Base-by-base conservation (phyloP, 495 filamentous ascomycete genomes). In the Bryoglossum gracile region DNA sequence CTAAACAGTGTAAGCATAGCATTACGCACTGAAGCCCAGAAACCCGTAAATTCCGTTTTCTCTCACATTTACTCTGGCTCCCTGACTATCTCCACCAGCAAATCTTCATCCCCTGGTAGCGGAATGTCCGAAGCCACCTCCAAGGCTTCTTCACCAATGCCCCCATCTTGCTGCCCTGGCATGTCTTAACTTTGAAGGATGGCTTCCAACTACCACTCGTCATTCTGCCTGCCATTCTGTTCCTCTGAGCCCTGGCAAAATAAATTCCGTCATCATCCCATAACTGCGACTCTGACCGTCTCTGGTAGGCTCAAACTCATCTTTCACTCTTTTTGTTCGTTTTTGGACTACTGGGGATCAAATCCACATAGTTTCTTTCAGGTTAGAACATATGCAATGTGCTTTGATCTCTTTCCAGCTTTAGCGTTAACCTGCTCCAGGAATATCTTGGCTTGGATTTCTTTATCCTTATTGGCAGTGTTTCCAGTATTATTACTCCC, bases 331-430 rank as follows among this genome's bases (percentile, higher is more conserved):
- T n/a, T 16, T 39, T 2, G 34, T 16, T 47, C 45, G 21, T 38
- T 36, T 22, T 47, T 73, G 70, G 69, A 52, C 80, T 78, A 84
- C 24, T 62, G 50, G 0, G 67, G 64, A 26, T 85, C 67, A 57
- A 80, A 64, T 44, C 79, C n/a, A 76, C 82, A 9, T 83, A 81
- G 60, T 97, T 95, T 38, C 83, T 75, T 53, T 76, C 81, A 8
- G 79, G 75, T 46, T 77, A 66, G 55, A 97, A 97, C 88, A 97
- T 63, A 71, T 76, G 65, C 84, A 81, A 68, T 96, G 92, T 6
- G 91, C 89, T 54, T 68, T 69, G 6, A 81, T 78, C 68, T 98
- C 92, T 94, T 66, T 17, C 60, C 64, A 17, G 92, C 68, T 3
- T 50, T 51, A 25, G 4, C 4, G 14, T 54, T 58, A 8, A 21